These are phyloP conservation scores for Miscanthus sacchariflorus DNA, from an alignment of 202 grass and related monocot species.

Conservation along the genomic window DNA sequence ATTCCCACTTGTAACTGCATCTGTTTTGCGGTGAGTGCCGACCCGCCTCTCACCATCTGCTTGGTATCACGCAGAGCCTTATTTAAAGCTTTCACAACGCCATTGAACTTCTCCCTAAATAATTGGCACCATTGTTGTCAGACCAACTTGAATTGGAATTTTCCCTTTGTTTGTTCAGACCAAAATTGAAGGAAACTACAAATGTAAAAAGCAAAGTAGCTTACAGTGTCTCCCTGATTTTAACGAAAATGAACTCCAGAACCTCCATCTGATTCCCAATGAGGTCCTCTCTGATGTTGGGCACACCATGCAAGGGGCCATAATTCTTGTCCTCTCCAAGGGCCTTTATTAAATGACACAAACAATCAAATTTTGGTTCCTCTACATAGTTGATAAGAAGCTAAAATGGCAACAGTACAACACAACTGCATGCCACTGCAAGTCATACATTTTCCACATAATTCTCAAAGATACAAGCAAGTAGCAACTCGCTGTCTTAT, in stretches of 20 bases:
- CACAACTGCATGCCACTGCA: not conserved
- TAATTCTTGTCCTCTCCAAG: conserved; percentile 76
- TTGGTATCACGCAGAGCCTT: conserved; percentile 67
- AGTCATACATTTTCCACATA: not conserved
- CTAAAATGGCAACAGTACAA: conserved; percentile 1
- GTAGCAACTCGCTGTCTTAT: not conserved
- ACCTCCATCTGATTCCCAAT: conserved; percentile 77
- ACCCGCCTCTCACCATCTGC: conserved; percentile 76
- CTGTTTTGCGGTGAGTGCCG: conserved; percentile 54
- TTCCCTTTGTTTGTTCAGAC: not conserved
- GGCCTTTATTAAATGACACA: conserved; percentile 50
- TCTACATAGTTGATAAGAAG: not conserved
- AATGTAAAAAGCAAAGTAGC: not conserved
- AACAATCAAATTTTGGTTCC: conserved; percentile 18
- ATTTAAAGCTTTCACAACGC: conserved; percentile 60
- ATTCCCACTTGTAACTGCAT: conserved; percentile 77
- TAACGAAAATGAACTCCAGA: conserved; percentile 64
- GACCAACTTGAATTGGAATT: conserved; percentile 8
- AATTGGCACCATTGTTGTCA: conserved; percentile 39
- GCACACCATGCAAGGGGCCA: conserved; percentile 53
- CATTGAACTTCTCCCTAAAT: conserved; percentile 73
- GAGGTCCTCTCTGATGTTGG: conserved; percentile 60
- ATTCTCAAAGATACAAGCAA: not conserved
- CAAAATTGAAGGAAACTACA: conserved; percentile 13
- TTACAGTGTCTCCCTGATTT: conserved; percentile 66